These are phyloP conservation scores for Fusarium globosum DNA, from an alignment of 2,329 filamentous ascomycete species.

Conservation along the genomic window DNA sequence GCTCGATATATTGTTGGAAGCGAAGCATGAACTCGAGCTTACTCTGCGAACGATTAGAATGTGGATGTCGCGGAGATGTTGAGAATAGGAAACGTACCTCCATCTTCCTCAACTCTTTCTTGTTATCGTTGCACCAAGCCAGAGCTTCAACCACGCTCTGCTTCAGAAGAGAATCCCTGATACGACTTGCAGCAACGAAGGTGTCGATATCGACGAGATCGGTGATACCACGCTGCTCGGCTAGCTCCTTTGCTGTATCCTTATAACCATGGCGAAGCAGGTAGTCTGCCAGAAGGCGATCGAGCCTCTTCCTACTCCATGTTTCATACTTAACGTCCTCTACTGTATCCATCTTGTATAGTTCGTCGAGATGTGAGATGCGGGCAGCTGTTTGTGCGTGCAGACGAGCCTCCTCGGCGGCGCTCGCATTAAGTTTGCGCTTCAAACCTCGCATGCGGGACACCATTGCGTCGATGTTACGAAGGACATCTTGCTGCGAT, in stretches of 20 bases:
- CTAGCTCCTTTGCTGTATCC: constrained; percentile 79
- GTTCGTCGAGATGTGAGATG: constrained; percentile 81
- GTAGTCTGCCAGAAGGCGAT: constrained; percentile 92
- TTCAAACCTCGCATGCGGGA: constrained; percentile 86
- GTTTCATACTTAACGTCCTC: constrained; percentile 94
- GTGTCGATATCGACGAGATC: constrained; percentile 90
- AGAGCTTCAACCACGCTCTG: constrained; percentile 83
- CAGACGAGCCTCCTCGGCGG: constrained; percentile 82
- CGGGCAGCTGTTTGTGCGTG: constrained; percentile 81
- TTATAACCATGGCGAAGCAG: constrained; percentile 85
- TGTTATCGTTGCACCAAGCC: constrained; percentile 93
- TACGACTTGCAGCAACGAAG: constrained; percentile 83
- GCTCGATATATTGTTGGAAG: constrained; percentile 93
- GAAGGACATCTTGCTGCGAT: constrained; percentile 77
- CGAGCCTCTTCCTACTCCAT: constrained; percentile 85
- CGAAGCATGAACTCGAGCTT: constrained; percentile 93
- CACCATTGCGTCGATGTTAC: constrained; percentile 86
- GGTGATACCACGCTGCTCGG: constrained; percentile 78
- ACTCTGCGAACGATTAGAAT: constrained; percentile 61
- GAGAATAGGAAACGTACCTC: constrained; percentile 64
- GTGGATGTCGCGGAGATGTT: not conserved
- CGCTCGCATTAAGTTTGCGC: constrained; percentile 81
- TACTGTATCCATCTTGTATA: constrained; percentile 82
- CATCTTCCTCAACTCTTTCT: constrained; percentile 89
- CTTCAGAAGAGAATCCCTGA: constrained; percentile 77